Evolutionary conservation across 139 green algal genomes (phyloP), one percentile per base, ranked within the genome.

Genomic region (Zygnema circumcarinatum): DNA sequence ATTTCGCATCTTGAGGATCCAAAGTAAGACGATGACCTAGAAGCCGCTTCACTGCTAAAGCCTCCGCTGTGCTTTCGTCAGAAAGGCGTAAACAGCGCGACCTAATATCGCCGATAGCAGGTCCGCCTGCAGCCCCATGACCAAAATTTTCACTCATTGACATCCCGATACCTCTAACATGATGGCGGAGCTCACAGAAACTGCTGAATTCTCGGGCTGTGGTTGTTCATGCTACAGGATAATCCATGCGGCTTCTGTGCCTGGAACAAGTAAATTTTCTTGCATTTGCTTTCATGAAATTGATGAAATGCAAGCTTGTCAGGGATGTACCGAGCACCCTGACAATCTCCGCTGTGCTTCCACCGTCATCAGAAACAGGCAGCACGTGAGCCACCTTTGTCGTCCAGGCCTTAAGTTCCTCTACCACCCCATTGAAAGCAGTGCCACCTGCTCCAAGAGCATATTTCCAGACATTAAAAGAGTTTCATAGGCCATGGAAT

Each of bases 291-390:
- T n/a, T n/a, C n/a, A n/a, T n/a, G n/a, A n/a, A n/a, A n/a, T n/a
- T n/a, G n/a, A n/a, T n/a, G n/a, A n/a, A n/a, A n/a, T n/a, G n/a
- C n/a, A n/a, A n/a, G n/a, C n/a, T n/a, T n/a, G n/a, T n/a, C n/a
- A n/a, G n/a, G 35, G 16, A 22, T n/a, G 25, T 82, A 90, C 85
- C 87, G 42, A 99, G 92, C 67, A 99, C 97, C 0, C 97, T 90
- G 84, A 99, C 96, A 76, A 99, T 98, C 92, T 99, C 97, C 0
- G 97, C 96, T 11, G 97, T 99, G 56, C 90, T 96, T 67, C 97
- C 97, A 1, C 97, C 97, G 80, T 99, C 96, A 84, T 99, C 97
- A 0, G 93, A 97, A 0, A 99, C 97, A 7, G 97, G 97, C 79
- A 99, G 93, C 40, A 99, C 95, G 88, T 99, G 95, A 0, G 96